Base-by-base conservation (phyloP, 1,284 basidiomycete genomes). In the Malassezia nana region DNA sequence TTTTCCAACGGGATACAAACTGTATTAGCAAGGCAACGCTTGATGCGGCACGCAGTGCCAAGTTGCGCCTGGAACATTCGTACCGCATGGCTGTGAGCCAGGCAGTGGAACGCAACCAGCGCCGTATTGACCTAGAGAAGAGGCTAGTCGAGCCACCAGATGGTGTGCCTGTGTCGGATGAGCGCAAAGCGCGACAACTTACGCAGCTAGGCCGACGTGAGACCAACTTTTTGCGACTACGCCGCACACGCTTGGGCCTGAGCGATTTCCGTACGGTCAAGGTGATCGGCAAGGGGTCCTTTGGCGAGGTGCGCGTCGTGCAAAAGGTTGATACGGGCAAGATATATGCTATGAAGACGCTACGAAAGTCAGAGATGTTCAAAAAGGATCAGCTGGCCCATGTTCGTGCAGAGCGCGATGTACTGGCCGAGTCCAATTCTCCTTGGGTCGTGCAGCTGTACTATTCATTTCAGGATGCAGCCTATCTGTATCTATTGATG, bases 271-370 rank as follows among this genome's bases (percentile, higher is more conserved):
- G 84, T 62, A 96, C 94, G 2, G 86, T 98, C 72, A 98, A 98
- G 76, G 91, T 96, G 57, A 98, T 98, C 68, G 94, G 94, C 29
- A 95, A 96, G 78, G 94, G 92, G 66, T 94, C 92, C 13, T 96
- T 96, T 72, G 92, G 92, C 72, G 92, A 96, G 80, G 90, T 96
- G 31, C 83, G 92, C 48, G 79, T 98, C 45, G 90, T 94, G 38
- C 92, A 96, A 76, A 96, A 98, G 78, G 83, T 85, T 43, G 92
- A 96, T 75, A 96, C 91, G 9, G 90, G 87, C 58, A 94, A 92
- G 78, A 92, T 98, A 53, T 96, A 95, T 72, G 92, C 92, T 35
- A 98, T 98, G 94, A 98, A 98, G 81, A 94, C 89, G 59, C 77
- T 98, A 71, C 84, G 89, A 75, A 98, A 98, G 78, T 85, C 85